Evolutionary conservation across 1,284 basidiomycete genomes (phyloP).

Genomic region (Ceratobasidium sp.): DNA sequence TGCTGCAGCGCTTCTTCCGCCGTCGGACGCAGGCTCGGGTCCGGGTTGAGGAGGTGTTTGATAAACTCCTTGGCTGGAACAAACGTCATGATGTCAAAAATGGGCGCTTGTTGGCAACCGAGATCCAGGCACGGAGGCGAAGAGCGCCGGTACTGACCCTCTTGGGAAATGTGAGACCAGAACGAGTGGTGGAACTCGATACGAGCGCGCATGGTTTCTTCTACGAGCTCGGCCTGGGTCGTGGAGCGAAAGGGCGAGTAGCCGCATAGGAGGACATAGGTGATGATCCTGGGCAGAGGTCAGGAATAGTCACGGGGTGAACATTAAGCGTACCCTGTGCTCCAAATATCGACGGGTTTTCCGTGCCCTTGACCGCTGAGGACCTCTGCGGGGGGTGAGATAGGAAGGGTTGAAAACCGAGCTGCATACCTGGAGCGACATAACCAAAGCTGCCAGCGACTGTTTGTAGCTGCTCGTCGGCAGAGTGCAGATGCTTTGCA

Average conservation of each 20-base stretch:
- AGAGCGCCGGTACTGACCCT: conserved; percentile 60
- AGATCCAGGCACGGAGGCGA: conserved; percentile 27
- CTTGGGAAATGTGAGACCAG: conserved; percentile 85
- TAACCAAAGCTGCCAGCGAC: conserved; percentile 94
- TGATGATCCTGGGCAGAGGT: conserved; percentile 72
- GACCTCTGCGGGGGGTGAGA: conserved; percentile 62
- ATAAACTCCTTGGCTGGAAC: conserved; percentile 90
- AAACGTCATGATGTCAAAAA: background rate
- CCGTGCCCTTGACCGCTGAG: conserved; percentile 84
- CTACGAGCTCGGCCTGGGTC: conserved; percentile 74
- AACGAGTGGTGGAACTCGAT: conserved; percentile 92
- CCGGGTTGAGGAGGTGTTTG: conserved; percentile 70
- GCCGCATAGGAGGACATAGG: conserved; percentile 90
- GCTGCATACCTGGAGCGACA: conserved; percentile 68
- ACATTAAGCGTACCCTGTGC: conserved; percentile 69
- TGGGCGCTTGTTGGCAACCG: conserved; percentile 5
- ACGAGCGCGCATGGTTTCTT: conserved; percentile 82
- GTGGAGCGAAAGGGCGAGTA: conserved; percentile 93
- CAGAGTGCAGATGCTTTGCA: conserved; percentile 82
- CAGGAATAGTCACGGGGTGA: background rate
- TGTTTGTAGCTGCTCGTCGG: conserved; percentile 79
- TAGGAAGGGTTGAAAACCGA: background rate
- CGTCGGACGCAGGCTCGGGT: conserved; percentile 75
- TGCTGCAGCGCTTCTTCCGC: conserved; percentile 75
- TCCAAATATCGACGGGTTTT: conserved; percentile 94